Percentiles rank a stretch among this genome's conserved stretches.
Conservation (phyloP, 1,284 basidiomycete species). For the Boletus mariae region DNA sequence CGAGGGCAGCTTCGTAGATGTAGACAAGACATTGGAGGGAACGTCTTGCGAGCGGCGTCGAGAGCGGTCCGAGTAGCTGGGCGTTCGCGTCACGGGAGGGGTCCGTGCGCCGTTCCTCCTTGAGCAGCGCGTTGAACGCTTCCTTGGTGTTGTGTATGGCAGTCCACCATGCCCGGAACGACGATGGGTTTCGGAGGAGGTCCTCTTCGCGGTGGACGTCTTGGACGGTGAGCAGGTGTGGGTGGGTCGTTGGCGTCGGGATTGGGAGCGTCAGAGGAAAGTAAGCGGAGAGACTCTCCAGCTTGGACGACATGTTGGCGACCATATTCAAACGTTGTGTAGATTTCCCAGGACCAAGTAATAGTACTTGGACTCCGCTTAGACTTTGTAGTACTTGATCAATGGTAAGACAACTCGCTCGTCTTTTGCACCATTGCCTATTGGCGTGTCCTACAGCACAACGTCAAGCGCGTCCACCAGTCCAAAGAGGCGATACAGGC, state of each 20-base stretch:
- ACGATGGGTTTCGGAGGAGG: slow-evolving; percentile 88
- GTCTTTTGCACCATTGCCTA: slow-evolving; percentile 2
- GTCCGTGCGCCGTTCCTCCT: slow-evolving; percentile 45
- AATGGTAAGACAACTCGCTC: slow-evolving; percentile 25
- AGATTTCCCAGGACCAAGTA: slow-evolving; percentile 1
- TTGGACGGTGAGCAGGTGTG: slow-evolving; percentile 69
- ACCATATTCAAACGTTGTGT: not conserved
- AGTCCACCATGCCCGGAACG: slow-evolving; percentile 89
- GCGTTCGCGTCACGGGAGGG: slow-evolving; percentile 47
- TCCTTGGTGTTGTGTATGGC: slow-evolving; percentile 82
- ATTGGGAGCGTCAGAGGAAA: slow-evolving; percentile 86
- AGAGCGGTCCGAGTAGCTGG: slow-evolving; percentile 67
- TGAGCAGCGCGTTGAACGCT: slow-evolving; percentile 53
- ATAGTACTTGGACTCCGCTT: too few species aligned
- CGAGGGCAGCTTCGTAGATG: slow-evolving; percentile 90
- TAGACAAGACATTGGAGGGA: slow-evolving; percentile 83
- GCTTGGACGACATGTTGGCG: slow-evolving; percentile 40
- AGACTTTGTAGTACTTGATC: not conserved
- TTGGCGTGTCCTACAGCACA: slow-evolving; percentile 52
- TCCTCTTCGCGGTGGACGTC: slow-evolving; percentile 94
- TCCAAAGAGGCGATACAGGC: slow-evolving; percentile 63
- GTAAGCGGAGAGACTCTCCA: slow-evolving; percentile 51
- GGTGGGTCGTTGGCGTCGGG: slow-evolving; percentile 77
- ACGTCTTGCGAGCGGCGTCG: slow-evolving; percentile 67
- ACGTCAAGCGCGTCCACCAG: slow-evolving; percentile 68